Evolutionary conservation across 2,329 filamentous ascomycete genomes (phyloP).

Genomic region (Aspergillus sp.): DNA sequence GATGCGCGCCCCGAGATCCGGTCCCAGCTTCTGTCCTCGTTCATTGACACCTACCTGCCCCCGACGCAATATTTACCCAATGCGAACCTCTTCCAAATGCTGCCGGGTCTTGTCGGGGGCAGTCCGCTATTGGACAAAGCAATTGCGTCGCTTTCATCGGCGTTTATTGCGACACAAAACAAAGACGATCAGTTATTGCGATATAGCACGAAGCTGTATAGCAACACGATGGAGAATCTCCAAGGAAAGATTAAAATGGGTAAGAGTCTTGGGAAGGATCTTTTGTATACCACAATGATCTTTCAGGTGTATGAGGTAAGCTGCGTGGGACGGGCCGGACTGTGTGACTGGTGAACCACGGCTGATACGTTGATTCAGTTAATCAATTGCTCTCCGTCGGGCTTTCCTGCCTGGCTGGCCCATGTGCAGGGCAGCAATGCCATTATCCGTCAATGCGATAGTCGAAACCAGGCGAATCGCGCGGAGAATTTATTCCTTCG

Average conservation of each 20-base stretch:
- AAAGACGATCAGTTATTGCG: constrained; percentile 9
- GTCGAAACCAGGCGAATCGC: constrained; percentile 2
- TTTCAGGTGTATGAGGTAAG: constrained; percentile 17
- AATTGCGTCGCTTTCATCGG: constrained; percentile 8
- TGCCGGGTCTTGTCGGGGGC: constrained; percentile 6
- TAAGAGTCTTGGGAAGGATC: constrained; percentile 8
- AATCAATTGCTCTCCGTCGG: constrained; percentile 14
- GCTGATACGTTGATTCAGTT: constrained; percentile 7
- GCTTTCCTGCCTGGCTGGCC: constrained; percentile 15
- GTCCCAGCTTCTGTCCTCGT: constrained; percentile 9
- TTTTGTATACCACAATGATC: constrained; percentile 13
- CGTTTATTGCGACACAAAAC: constrained; percentile 12
- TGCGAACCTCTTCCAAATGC: constrained; percentile 7
- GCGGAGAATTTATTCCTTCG: constrained; percentile 12
- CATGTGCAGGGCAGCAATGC: constrained; percentile 17
- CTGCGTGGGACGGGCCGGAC: background rate
- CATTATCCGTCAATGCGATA: constrained; percentile 6
- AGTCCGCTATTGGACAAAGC: constrained; percentile 12
- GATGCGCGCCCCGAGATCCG: constrained; percentile 8
- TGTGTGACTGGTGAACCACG: background rate
- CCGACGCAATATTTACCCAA: constrained; percentile 1
- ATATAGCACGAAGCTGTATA: constrained; percentile 13
- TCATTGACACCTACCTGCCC: constrained; percentile 6
- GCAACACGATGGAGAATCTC: constrained; percentile 10
- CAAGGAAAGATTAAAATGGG: constrained; percentile 9